A percentile compares a stretch with the other conserved stretches of the same genome.
Evolutionary conservation across 257 asterid genomes (phyloP).

Genomic region (Solanum dulcamara): DNA sequence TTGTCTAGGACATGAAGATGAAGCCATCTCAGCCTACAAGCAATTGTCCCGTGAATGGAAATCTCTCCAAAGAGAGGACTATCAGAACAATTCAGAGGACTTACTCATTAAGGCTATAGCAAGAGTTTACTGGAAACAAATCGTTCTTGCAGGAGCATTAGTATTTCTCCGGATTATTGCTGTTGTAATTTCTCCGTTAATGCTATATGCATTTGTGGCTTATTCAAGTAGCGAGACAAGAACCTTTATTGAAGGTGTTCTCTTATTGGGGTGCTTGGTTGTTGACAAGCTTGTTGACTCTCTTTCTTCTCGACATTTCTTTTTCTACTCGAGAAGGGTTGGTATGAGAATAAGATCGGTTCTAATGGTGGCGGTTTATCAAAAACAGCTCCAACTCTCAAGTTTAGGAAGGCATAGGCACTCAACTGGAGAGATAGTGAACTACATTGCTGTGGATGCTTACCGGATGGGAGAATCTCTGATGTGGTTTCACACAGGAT

Average conservation of each 20-base stretch:
- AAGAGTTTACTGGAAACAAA: conserved; percentile 38
- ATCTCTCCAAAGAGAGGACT: conserved; percentile 9
- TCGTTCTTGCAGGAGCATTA: conserved; percentile 28
- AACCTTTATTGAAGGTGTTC: conserved; percentile 19
- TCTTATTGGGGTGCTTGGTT: conserved; percentile 37
- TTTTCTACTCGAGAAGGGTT: conserved; percentile 38
- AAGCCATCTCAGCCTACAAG: conserved; percentile 30
- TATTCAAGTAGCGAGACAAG: conserved; percentile 26
- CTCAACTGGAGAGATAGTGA: conserved; percentile 63
- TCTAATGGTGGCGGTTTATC: conserved; percentile 55
- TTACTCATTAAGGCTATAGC: conserved; percentile 23
- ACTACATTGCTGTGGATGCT: conserved; percentile 68
- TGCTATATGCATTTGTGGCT: conserved; percentile 52
- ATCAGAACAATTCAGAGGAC: conserved; percentile 8
- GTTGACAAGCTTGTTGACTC: conserved; percentile 42
- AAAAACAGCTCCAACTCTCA: conserved; percentile 58
- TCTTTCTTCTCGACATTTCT: conserved; percentile 47
- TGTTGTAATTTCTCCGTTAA: conserved; percentile 34
- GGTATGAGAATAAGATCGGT: conserved; percentile 73
- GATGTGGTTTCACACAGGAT: conserved; percentile 48
- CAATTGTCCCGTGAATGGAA: conserved; percentile 34
- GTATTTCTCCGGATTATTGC: conserved; percentile 28
- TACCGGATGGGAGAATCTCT: conserved; percentile 69
- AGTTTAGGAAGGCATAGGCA: conserved; percentile 40
- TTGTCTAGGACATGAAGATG: conserved; percentile 46